phyloP scores from a whole-genome alignment of 768 basidiomycete species.

The Pleurotus tuber-regium region DNA sequence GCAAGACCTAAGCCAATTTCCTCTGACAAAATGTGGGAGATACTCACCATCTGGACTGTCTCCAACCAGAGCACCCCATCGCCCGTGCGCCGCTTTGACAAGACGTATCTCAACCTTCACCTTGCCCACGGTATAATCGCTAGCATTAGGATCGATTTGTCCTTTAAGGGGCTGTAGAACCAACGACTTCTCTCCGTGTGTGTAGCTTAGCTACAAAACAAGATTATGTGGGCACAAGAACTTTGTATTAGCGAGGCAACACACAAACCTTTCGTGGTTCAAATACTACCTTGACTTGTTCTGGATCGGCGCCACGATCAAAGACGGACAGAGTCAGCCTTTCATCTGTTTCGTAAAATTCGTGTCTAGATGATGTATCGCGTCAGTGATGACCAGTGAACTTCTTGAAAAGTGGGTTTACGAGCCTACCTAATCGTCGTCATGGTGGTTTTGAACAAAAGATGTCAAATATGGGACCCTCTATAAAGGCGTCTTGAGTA shows the following conservation, averaged over 20 bases:
- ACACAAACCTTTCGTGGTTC: constrained; percentile 57
- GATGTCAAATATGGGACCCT: background rate
- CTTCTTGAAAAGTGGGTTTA: background rate
- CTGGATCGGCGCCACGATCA: constrained; percentile 71
- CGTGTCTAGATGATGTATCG: constrained; percentile 49
- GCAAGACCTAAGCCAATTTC: no score
- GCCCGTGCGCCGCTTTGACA: constrained; percentile 57
- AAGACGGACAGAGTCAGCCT: constrained; percentile 71
- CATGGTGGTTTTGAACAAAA: constrained; percentile 21
- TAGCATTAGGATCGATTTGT: constrained; percentile 65
- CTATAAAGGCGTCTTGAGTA: background rate
- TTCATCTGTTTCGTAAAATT: constrained; percentile 88
- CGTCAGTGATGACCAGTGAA: background rate
- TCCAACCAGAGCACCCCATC: constrained; percentile 77
- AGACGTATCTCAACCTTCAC: constrained; percentile 89
- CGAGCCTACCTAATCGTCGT: constrained; percentile 31
- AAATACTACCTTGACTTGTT: constrained; percentile 58
- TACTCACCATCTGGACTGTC: constrained; percentile 74
- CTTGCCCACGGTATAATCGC: constrained; percentile 69
- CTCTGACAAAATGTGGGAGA: no score
- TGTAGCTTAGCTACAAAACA: constrained; percentile 49
- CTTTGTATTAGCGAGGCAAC: background rate
- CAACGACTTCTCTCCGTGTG: constrained; percentile 68
- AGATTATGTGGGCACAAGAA: background rate
- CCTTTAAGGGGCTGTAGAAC: constrained; percentile 79